Evolutionary conservation across 352 stramenopile genomes (phyloP), one percentile per base, ranked within the genome.

Genomic region (Globisporangium carolinianum): DNA sequence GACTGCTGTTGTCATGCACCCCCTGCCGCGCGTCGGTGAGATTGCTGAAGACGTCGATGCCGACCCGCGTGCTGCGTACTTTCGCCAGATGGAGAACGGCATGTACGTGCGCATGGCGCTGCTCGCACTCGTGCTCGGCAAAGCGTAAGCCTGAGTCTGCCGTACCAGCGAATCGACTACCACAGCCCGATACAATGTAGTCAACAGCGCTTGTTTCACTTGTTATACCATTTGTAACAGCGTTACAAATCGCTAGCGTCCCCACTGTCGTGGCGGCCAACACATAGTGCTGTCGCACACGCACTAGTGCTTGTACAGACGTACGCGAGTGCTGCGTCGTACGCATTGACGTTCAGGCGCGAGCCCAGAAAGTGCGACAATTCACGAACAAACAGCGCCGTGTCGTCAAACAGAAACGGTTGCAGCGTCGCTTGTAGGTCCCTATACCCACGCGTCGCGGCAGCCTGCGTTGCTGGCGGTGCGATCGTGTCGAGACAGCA

Each of bases 71-170:
- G 95, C 96, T 45, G 96, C 94, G 10, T 99, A 99, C 73, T 99
- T 99, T 68, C 81, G 95, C 61, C 95, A 99, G 78, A 97, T 97
- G 87, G 83, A 95, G 68, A 98, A 99, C 81, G 97, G 97, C 58
- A 99, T 99, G 96, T 99, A 96, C 75, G 93, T 98, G 61, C 90
- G 97, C 69, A 99, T 99, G 96, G 97, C 97, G 49, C 69, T 99
- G 63, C 83, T 99, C 50, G 87, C 94, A 37, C 79, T 98, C 8
- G 80, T 99, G 18, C 66, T 98, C 61, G 80, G 81, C 57, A 88
- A 90, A 68, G 78, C 70, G 58, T 94, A 87, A 73, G 50, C 24
- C 24, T 24, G 24, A 24, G 24, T 24, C 24, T 24, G 24, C 24
- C 24, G 24, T 24, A 24, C 24, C 24, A 24, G 24, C 24, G 24